Evolutionary conservation across 345 rosid species (phyloP).

Genomic region (Eucalyptus marginata): DNA sequence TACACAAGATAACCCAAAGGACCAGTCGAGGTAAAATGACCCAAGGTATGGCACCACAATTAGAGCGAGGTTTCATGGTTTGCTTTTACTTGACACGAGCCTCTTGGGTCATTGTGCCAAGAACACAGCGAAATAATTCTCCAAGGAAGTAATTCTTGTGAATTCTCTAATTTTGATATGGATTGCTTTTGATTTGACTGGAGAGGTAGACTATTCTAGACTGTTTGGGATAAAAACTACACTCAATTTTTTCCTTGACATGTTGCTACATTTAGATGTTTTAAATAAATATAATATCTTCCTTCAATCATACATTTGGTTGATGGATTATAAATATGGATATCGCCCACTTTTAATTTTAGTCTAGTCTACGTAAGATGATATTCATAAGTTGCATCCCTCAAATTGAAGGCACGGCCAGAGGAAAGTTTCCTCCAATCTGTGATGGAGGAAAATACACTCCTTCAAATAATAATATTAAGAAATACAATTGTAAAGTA

Average conservation of each 20-base stretch:
- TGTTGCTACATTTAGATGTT: background rate
- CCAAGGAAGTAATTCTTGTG: background rate
- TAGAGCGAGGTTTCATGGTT: background rate
- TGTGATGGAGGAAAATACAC: background rate
- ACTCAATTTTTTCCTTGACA: background rate
- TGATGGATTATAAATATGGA: background rate
- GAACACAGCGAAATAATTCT: background rate
- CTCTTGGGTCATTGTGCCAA: background rate
- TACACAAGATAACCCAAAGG: no score
- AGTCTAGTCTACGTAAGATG: background rate
- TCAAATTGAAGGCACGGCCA: background rate
- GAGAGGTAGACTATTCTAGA: no score
- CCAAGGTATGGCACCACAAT: background rate
- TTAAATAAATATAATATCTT: background rate
- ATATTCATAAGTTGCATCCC: background rate
- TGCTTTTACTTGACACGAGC: background rate
- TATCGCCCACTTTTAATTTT: background rate
- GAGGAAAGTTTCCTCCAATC: background rate
- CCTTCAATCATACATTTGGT: background rate
- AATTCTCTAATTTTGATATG: background rate
- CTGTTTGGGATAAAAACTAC: background rate
- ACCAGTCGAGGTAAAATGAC: background rate
- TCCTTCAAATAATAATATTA: background rate
- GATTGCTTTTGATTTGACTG: no score
- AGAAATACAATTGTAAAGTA: background rate